Conservation (phyloP, 805 yeast species). For the Metschnikowia similis region DNA sequence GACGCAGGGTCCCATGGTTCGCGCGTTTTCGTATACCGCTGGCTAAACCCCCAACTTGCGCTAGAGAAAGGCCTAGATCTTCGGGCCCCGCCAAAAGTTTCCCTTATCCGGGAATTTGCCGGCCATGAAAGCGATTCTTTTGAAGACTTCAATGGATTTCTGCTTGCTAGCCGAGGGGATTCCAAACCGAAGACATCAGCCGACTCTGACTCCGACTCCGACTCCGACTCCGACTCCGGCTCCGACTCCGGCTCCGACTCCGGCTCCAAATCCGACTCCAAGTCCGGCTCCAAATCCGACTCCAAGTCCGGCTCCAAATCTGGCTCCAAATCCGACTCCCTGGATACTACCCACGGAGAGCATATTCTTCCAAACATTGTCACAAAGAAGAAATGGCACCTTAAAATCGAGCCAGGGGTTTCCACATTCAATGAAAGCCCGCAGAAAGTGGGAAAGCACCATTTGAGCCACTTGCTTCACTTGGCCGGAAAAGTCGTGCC, state of each 20-base stretch:
- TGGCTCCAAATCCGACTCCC: constrained; percentile 8
- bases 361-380: constrained; percentile 25
- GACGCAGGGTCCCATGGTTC: constrained; percentile 69
- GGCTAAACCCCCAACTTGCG: constrained; percentile 40
- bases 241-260: background rate
- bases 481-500: constrained; percentile 53
- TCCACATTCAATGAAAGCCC: constrained; percentile 47
- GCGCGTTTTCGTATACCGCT: constrained; percentile 55
- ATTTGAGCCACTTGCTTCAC: constrained; percentile 45
- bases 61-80: constrained; percentile 20
- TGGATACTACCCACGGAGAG: background rate
- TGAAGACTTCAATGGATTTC: no score
- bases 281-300: constrained; percentile 12
- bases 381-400: constrained; percentile 44
- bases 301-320: background rate
- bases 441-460: constrained; percentile 48
- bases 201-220: constrained; percentile 1
- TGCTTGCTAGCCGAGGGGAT: no score
- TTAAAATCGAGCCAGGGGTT: constrained; percentile 51
- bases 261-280: constrained; percentile 9
- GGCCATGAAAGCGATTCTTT: background rate
- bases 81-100: constrained; percentile 1
- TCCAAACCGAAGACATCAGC: no score
- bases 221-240: constrained; percentile 10
- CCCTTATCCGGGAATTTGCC: constrained; percentile 6